phyloP scores from a whole-genome alignment of 305 asterid genomes.

The Fraxinus paxiana region DNA sequence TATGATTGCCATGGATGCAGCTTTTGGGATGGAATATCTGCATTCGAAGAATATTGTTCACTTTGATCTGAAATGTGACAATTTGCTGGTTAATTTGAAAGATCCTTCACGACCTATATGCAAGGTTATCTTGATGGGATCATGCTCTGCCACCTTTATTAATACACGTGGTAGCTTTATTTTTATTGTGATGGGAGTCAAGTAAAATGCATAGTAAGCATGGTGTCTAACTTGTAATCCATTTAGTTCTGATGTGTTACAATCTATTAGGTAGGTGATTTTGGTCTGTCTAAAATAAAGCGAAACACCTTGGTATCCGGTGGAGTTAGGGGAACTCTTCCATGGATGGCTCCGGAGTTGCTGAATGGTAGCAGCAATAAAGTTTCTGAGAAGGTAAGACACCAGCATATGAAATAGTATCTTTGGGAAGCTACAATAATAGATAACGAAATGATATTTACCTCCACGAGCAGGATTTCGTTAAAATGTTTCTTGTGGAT shows the following conservation, averaged over 20 bases:
- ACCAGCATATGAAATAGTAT: neutral
- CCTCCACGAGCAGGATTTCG: neutral
- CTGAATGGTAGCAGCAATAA: conserved; percentile 74
- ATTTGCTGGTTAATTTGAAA: conserved; percentile 66
- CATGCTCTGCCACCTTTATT: conserved; percentile 4
- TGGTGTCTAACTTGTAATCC: neutral
- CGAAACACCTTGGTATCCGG: conserved; percentile 83
- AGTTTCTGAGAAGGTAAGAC: conserved; percentile 75
- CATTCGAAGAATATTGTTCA: conserved; percentile 78
- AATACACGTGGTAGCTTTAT: neutral
- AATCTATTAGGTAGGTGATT: conserved; percentile 68
- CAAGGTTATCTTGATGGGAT: conserved; percentile 46
- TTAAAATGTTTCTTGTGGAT: neutral
- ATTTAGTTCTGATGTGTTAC: conserved; percentile 17
- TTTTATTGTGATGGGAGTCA: neutral
- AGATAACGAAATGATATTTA: conserved; percentile 11
- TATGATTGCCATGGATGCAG: conserved; percentile 83
- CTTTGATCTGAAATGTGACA: conserved; percentile 83
- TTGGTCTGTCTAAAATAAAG: conserved; percentile 74
- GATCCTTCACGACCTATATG: conserved; percentile 80
- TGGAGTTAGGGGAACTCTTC: conserved; percentile 83
- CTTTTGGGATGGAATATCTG: conserved; percentile 85
- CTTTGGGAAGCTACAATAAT: conserved; percentile 16
- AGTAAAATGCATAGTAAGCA: neutral
- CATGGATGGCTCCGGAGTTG: conserved; percentile 96